phyloP scores from a whole-genome alignment of 2,329 filamentous ascomycete genomes.

The Aureobasidium lini region DNA sequence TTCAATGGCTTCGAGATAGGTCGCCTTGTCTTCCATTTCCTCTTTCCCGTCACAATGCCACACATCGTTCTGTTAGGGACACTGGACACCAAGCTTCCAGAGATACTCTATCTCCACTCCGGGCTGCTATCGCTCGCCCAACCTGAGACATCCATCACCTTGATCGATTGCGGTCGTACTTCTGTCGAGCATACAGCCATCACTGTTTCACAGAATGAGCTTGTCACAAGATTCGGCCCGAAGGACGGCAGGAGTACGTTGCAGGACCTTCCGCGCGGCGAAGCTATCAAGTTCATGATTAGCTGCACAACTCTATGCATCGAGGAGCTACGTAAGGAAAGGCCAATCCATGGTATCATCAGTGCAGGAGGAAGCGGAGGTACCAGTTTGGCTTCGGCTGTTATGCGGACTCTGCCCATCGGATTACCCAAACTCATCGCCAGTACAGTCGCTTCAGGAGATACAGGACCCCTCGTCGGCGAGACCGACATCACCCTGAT shows the following conservation, averaged over 20 bases:
- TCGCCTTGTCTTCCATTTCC: neutral
- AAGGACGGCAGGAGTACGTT: conserved; percentile 19
- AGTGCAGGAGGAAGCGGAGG: conserved; percentile 56
- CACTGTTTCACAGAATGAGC: conserved; percentile 35
- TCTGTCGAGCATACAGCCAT: conserved; percentile 40
- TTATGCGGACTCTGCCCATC: conserved; percentile 57
- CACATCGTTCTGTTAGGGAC: conserved; percentile 52
- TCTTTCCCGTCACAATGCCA: conserved; percentile 22
- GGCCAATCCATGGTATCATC: conserved; percentile 49
- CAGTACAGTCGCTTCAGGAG: conserved; percentile 61
- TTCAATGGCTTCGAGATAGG: neutral
- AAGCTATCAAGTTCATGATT: conserved; percentile 52
- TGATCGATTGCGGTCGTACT: conserved; percentile 51
- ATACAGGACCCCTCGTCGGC: conserved; percentile 56
- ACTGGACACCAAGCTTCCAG: conserved; percentile 57
- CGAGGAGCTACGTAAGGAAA: conserved; percentile 37
- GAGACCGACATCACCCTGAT: conserved; percentile 64
- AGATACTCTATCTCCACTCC: conserved; percentile 49
- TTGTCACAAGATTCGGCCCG: conserved; percentile 32
- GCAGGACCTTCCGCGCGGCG: conserved; percentile 40
- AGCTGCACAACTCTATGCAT: conserved; percentile 39
- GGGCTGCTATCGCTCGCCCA: conserved; percentile 29
- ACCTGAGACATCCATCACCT: conserved; percentile 30
- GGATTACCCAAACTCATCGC: conserved; percentile 65
- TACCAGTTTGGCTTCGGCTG: conserved; percentile 51